Evolutionary conservation across 352 stramenopile species (phyloP), one percentile per base, ranked within the genome.

Genomic region (Globisporangium yorkense): DNA sequence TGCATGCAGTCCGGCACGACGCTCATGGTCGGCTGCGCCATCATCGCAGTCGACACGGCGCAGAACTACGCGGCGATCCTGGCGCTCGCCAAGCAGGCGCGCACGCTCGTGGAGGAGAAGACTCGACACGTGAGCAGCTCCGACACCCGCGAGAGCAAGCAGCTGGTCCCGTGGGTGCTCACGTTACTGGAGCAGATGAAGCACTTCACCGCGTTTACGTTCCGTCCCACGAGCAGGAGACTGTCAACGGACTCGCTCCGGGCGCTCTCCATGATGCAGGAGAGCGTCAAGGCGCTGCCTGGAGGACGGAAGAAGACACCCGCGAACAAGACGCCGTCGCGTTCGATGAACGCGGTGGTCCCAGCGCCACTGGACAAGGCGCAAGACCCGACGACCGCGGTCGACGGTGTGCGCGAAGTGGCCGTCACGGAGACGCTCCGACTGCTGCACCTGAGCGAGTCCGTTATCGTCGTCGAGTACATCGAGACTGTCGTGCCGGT

Each of bases 381-480:
- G 9, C 33, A 10, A 37, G 33, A 37, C 9, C 33, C 33, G 5
- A 37, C 33, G 33, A 37, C 33, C 33, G 33, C 33, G 33, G 2
- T 10, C 12, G 10, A 40, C 35, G 10, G 10, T 9, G 35, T 16
- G 21, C 24, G 10, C 16, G 39, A 16, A 39, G 47, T 39, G 10
- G 6, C 18, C 13, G 47, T 41, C 21, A 13, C 24, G 2, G 45
- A 48, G 10, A 31, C 35, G 3, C 16, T 48, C 35, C 47, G 20
- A 13, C 39, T 55, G 0, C 16, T 56, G 9, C 47, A 61, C 18
- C 37, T 33, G 10, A 56, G 33, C 47, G 56, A 61, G 37, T 4
- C 15, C 13, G 24, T 61, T 7, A 40, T 43, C 2, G 35, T 55
- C 33, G 59, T 72, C 48, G 67, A 77, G 62, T 76, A 74, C 24